Evolutionary conservation across 441 rosid genomes (phyloP), one percentile per base, ranked within the genome.

Genomic region (Aquilaria agallochum): DNA sequence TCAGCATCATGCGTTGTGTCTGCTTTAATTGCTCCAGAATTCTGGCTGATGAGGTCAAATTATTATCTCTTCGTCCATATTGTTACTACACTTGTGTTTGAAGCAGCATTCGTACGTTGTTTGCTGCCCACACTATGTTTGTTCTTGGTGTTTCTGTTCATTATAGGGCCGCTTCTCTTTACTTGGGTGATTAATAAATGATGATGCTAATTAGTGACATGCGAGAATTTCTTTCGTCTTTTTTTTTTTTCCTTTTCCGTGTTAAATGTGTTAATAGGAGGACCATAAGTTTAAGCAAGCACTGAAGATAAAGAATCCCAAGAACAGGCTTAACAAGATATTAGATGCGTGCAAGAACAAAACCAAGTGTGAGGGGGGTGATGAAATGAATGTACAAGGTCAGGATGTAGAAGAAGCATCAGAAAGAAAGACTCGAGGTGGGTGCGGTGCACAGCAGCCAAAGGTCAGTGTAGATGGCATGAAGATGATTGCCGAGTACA

Each of bases 251-350:
- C 52, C n/a, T 69, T 58, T 68, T 20, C 27, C 27, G 27, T 20
- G 27, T 20, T 20, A 20, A 20, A 20, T 20, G 27, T 20, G 27
- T 67, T 50, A 55, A 31, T 60, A 64, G 99, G 99, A 95, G 2
- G 98, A 92, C n/a, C 98, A 86, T 67, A 95, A 95, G 80, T 92
- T 88, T 72, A 95, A 95, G 76, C 98, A 86, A 73, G 99, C 99
- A 44, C 64, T 92, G 85, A 90, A 79, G 79, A 95, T 95, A 60
- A 88, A 76, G 77, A 95, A 92, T 75, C 98, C 99, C 27, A 95
- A 92, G 67, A 86, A 83, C 72, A 86, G 84, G 80, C 90, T 95
- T 50, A 89, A 78, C 76, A 95, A 92, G 79, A 89, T 95, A 66
- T 70, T 92, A 63, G 98, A 95, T 71, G 96, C 98, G 0, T 82